Conservation (phyloP, 768 basidiomycete genomes). For the Mycena floridula region DNA sequence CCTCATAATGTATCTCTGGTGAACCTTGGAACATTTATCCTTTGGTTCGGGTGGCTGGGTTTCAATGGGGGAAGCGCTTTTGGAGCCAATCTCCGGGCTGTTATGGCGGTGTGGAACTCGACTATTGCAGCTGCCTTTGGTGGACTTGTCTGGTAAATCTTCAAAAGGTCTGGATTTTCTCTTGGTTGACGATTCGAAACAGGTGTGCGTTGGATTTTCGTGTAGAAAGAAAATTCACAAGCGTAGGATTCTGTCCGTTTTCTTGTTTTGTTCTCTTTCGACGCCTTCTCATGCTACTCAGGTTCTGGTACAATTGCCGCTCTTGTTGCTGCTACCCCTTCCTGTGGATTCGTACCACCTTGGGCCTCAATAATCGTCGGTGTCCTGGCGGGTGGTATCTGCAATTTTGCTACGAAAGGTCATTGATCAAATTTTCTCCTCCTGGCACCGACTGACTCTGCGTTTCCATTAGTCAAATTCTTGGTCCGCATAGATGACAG, state of each 20-base stretch:
- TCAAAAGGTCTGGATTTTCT: too few relatives aligned
- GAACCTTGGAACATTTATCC: conserved; percentile 75
- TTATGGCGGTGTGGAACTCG: conserved; percentile 84
- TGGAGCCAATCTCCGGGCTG: conserved; percentile 81
- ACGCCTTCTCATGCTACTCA: not conserved
- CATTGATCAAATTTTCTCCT: conserved; percentile 17
- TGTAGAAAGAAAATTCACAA: too few relatives aligned
- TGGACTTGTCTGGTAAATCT: conserved; percentile 86
- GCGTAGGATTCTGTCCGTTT: too few relatives aligned
- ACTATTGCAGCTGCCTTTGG: conserved; percentile 82
- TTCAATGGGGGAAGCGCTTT: conserved; percentile 91
- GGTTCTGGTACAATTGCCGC: conserved; percentile 76
- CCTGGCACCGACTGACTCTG: too few relatives aligned
- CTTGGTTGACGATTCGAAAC: too few relatives aligned
- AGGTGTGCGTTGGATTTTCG: too few relatives aligned
- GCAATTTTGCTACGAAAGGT: conserved; percentile 85
- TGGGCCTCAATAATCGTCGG: conserved; percentile 79
- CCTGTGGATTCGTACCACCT: conserved; percentile 73
- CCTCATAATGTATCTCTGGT: conserved; percentile 87
- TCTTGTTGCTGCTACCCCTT: conserved; percentile 84
- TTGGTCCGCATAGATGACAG: conserved; percentile 76
- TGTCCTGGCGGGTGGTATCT: conserved; percentile 59
- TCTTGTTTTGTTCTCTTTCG: too few relatives aligned
- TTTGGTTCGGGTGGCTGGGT: conserved; percentile 87
- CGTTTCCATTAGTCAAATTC: conserved; percentile 72